Conservation (phyloP, 1,139 yeast genomes). For the Sugiyamaella pinicola region DNA sequence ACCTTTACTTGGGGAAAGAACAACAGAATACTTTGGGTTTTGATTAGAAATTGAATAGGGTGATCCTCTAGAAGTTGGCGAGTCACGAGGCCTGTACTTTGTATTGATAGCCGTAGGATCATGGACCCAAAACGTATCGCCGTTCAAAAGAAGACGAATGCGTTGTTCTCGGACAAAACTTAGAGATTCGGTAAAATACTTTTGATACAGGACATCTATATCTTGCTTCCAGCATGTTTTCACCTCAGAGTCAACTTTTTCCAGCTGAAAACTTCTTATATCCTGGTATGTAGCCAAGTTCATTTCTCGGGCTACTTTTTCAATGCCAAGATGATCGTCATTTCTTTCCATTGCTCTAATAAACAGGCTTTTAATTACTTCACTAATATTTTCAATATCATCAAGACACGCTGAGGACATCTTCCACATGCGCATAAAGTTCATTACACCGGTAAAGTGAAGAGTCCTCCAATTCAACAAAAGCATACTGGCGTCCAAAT, state of each 20-base stretch:
- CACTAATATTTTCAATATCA: conserved; percentile 55
- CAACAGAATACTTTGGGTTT: conserved; percentile 53
- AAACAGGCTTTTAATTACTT: conserved; percentile 45
- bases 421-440: conserved; percentile 67
- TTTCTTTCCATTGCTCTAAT: conserved; percentile 38
- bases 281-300: conserved; percentile 51
- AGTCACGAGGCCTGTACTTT: background rate
- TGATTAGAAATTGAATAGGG: conserved; percentile 38
- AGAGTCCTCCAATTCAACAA: conserved; percentile 59
- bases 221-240: conserved; percentile 43
- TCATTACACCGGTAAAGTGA: conserved; percentile 58
- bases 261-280: conserved; percentile 60
- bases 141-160: conserved; percentile 68
- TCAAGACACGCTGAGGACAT: conserved; percentile 58
- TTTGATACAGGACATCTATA: conserved; percentile 53
- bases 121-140: conserved; percentile 49
- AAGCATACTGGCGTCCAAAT: conserved; percentile 35
- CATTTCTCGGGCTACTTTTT: conserved; percentile 37
- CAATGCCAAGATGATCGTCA: conserved; percentile 32
- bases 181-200: conserved; percentile 60
- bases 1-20: conserved; percentile 72
- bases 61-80: background rate
- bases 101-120: background rate
- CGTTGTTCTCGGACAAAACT: conserved; percentile 83
- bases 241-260: conserved; percentile 45